These are phyloP conservation scores for Thalia dealbata DNA, from an alignment of 176 grass and related monocot species.

Conservation along the genomic window DNA sequence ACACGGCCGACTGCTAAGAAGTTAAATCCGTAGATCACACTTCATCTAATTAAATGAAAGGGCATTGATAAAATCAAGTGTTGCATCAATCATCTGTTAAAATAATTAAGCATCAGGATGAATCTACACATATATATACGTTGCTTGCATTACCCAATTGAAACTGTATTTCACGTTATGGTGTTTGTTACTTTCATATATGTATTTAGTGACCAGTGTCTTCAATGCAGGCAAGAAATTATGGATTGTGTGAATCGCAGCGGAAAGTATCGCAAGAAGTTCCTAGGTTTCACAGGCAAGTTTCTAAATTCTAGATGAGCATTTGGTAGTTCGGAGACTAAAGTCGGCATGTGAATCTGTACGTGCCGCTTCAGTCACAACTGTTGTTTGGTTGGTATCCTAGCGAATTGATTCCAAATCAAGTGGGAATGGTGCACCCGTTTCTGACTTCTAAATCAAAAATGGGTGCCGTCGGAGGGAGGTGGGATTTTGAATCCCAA, in stretches of 20 bases:
- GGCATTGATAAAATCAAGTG: too few species aligned
- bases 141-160: neutral
- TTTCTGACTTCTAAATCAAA: too few species aligned
- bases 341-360: neutral
- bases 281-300: constrained; percentile 73
- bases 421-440: too few species aligned
- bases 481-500: too few species aligned
- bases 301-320: neutral
- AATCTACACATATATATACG: neutral
- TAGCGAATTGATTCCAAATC: too few species aligned
- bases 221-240: constrained; percentile 62
- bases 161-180: neutral
- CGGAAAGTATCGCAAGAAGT: constrained; percentile 59
- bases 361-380: too few species aligned
- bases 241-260: constrained; percentile 69
- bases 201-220: neutral
- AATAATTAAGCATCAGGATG: neutral
- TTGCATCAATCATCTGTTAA: neutral
- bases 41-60: too few species aligned
- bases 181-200: neutral
- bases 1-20: too few species aligned
- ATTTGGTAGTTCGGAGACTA: neutral
- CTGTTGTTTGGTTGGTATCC: too few species aligned
- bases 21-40: too few species aligned
- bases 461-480: too few species aligned